phyloP scores from a whole-genome alignment of 306 rosid genomes.

The Betula pendula region DNA sequence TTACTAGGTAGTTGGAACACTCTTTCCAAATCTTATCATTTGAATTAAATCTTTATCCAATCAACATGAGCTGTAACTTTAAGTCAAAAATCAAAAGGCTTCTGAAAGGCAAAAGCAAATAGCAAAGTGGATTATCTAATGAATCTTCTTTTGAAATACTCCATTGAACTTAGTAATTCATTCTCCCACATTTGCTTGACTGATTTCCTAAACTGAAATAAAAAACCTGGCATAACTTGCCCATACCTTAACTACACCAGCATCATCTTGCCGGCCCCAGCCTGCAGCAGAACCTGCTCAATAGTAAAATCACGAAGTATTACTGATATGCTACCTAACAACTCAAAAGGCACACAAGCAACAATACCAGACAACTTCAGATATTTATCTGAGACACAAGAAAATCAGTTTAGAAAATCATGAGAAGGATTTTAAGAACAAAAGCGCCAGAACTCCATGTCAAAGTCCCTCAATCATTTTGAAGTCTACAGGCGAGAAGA shows the following conservation, averaged over 20 bases:
- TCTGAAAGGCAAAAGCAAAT: background rate
- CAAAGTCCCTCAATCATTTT: background rate
- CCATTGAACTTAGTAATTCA: background rate
- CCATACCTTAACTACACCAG: conserved; percentile 92
- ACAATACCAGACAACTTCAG: background rate
- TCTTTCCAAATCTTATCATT: background rate
- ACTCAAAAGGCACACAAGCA: conserved; percentile 11
- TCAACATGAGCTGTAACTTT: background rate
- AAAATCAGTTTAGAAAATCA: background rate
- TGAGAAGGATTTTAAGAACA: background rate
- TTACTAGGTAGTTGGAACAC: background rate
- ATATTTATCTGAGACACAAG: background rate
- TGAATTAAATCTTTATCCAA: background rate
- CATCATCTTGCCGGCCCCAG: conserved; percentile 96
- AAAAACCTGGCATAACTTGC: conserved; percentile 13
- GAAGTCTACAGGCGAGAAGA: background rate
- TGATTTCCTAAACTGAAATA: conserved; percentile 11
- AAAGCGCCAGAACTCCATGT: background rate
- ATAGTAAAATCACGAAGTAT: conserved; percentile 18
- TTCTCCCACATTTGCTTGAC: background rate
- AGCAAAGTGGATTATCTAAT: background rate
- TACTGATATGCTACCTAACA: background rate
- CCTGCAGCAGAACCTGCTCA: conserved; percentile 92
- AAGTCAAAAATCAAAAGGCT: background rate
- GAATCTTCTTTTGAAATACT: background rate